A percentile compares a stretch with the other conserved stretches of the same genome.
Conservation (phyloP, 2,329 filamentous ascomycete species). For the Diaporthe vexans region DNA sequence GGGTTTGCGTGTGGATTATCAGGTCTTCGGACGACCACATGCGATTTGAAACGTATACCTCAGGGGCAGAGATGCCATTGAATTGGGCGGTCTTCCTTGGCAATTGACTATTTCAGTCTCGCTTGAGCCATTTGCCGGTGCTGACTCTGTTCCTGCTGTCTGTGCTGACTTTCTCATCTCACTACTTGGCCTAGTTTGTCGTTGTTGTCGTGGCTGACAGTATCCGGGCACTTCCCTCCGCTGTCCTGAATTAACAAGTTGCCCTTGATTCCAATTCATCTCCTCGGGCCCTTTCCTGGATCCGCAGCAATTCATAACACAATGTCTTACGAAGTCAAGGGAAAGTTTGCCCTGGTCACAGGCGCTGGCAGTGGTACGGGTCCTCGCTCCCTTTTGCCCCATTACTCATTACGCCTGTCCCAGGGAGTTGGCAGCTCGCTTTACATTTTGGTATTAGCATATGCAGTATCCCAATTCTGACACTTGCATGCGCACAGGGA, state of each 20-base stretch:
- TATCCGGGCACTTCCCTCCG: too few species aligned
- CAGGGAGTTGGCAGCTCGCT: neutral
- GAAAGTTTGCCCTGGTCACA: constrained; percentile 41
- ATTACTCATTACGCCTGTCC: neutral
- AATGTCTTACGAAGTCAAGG: constrained; percentile 41
- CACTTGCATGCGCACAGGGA: constrained; percentile 42
- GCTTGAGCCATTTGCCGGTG: neutral
- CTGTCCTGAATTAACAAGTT: neutral
- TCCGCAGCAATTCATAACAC: neutral
- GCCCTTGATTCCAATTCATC: neutral
- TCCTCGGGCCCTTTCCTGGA: neutral
- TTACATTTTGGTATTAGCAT: neutral
- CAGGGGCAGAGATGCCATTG: neutral
- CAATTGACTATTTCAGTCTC: neutral
- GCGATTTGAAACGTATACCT: neutral
- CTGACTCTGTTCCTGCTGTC: neutral
- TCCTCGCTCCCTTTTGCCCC: neutral
- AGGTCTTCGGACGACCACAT: too few species aligned
- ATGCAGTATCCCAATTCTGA: neutral
- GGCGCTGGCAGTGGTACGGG: constrained; percentile 35
- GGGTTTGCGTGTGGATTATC: neutral
- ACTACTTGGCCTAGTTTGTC: neutral
- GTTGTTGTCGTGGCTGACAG: neutral
- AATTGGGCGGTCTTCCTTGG: neutral
- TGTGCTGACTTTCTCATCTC: neutral